Evolutionary conservation across 2,329 filamentous ascomycete genomes (phyloP).

Genomic region (Aspergillus novofumigatus): DNA sequence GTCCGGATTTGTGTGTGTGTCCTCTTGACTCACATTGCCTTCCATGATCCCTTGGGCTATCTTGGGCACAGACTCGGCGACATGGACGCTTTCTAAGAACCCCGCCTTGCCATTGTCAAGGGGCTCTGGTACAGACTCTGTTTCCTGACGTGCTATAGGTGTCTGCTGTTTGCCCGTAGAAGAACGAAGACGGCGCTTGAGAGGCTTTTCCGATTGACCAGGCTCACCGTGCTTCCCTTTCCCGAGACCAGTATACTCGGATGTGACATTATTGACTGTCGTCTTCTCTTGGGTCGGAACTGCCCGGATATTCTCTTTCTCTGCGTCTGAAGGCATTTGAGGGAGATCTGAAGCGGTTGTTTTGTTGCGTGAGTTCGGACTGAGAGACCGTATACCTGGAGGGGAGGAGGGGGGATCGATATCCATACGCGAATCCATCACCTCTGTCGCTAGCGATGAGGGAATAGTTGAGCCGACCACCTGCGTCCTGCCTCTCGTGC

Average conservation of each 20-base stretch:
- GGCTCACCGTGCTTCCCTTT: not conserved
- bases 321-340: slow-evolving; percentile 6
- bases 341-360: not conserved
- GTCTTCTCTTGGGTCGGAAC: not conserved
- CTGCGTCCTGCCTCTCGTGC: slow-evolving; percentile 31
- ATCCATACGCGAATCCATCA: slow-evolving; percentile 15
- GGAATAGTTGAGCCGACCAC: slow-evolving; percentile 25
- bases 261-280: not conserved
- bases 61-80: not conserved
- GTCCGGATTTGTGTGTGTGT: slow-evolving; percentile 9
- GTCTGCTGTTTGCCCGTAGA: slow-evolving; percentile 14
- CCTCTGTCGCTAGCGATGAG: slow-evolving; percentile 32
- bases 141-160: not conserved
- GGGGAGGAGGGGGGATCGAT: slow-evolving; percentile 35
- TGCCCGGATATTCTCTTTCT: slow-evolving; percentile 1
- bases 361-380: slow-evolving; percentile 18
- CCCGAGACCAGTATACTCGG: slow-evolving; percentile 1
- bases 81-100: not conserved
- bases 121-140: not conserved
- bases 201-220: slow-evolving; percentile 5
- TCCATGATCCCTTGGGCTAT: not conserved
- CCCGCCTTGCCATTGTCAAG: not conserved
- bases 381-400: slow-evolving; percentile 24
- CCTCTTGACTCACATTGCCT: not conserved
- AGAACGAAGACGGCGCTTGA: slow-evolving; percentile 23